phyloP scores from a whole-genome alignment of 2,329 filamentous ascomycete species.

The Lasiodiplodia sp. region DNA sequence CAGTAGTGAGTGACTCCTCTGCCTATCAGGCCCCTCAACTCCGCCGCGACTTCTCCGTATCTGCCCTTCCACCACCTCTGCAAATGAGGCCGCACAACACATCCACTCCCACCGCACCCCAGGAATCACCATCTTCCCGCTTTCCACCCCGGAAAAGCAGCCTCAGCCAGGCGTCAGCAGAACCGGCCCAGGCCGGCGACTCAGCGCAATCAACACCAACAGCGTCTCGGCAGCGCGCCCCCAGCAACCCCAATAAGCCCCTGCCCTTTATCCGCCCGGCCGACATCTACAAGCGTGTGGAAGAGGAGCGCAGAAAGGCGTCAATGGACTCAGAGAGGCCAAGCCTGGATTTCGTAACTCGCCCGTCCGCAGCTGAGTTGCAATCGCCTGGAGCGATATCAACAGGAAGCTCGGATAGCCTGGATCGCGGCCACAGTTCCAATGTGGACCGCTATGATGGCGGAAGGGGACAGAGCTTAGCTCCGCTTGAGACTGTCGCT shows the following conservation, averaged over 20 bases:
- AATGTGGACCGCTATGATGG: slow-evolving; percentile 8
- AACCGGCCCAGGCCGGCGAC: background rate
- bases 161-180: slow-evolving; percentile 51
- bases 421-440: slow-evolving; percentile 9
- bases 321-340: slow-evolving; percentile 66
- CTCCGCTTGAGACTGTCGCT: slow-evolving; percentile 60
- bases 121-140: slow-evolving; percentile 40
- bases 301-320: slow-evolving; percentile 67
- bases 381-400: slow-evolving; percentile 14
- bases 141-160: slow-evolving; percentile 71
- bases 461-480: slow-evolving; percentile 28
- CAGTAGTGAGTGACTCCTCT: slow-evolving; percentile 41
- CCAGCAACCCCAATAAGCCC: slow-evolving; percentile 55
- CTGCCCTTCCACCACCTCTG: slow-evolving; percentile 60
- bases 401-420: slow-evolving; percentile 30
- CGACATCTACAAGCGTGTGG: slow-evolving; percentile 78
- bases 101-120: slow-evolving; percentile 44
- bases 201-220: slow-evolving; percentile 27
- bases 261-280: slow-evolving; percentile 74
- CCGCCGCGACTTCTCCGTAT: slow-evolving; percentile 60
- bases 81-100: slow-evolving; percentile 48
- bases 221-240: slow-evolving; percentile 37
- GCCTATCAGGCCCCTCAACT: slow-evolving; percentile 45
- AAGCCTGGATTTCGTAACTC: slow-evolving; percentile 61
- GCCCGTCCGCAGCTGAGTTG: slow-evolving; percentile 36